A percentile compares a stretch with the other conserved stretches of the same genome.
These are phyloP conservation scores for Phyllosticta citrichinensis DNA, from an alignment of 2,329 filamentous ascomycete genomes.

Conservation along the genomic window DNA sequence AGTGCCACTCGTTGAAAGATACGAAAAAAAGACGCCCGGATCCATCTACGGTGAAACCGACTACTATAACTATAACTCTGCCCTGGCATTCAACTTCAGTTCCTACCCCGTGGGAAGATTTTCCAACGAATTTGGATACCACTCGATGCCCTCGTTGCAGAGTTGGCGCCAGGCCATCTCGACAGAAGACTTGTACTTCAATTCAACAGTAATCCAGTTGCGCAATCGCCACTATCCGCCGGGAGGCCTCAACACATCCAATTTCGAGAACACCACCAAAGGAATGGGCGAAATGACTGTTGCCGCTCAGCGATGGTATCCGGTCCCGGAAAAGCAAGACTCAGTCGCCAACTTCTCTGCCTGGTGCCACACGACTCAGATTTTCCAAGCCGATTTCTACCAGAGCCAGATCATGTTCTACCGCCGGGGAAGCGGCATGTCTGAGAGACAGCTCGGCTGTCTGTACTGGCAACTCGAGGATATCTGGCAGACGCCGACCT, in stretches of 20 bases:
- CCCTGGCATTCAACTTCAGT: constrained; percentile 43
- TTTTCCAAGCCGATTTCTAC: constrained; percentile 56
- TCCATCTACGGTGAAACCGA: constrained; percentile 52
- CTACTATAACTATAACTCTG: constrained; percentile 49
- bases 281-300: constrained; percentile 51
- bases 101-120: constrained; percentile 50
- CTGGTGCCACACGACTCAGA: constrained; percentile 52
- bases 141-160: constrained; percentile 51
- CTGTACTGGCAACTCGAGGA: constrained; percentile 59
- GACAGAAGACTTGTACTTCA: constrained; percentile 45
- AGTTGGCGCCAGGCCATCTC: constrained; percentile 47
- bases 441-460: constrained; percentile 48
- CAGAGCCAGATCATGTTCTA: constrained; percentile 52
- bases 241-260: constrained; percentile 37
- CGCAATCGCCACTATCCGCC: constrained; percentile 52
- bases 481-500: constrained; percentile 54
- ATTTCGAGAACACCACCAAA: constrained; percentile 33
- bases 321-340: constrained; percentile 43
- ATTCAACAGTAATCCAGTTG: constrained; percentile 44
- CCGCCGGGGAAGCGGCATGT: constrained; percentile 46
- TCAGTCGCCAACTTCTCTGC: constrained; percentile 48
- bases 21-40: constrained; percentile 43
- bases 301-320: constrained; percentile 47
- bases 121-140: constrained; percentile 54
- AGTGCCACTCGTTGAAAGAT: constrained; percentile 46